Percentiles rank a stretch among this genome's conserved stretches.
Evolutionary conservation across 2,329 filamentous ascomycete genomes (phyloP).

Genomic region (Alternaria ventricosa): DNA sequence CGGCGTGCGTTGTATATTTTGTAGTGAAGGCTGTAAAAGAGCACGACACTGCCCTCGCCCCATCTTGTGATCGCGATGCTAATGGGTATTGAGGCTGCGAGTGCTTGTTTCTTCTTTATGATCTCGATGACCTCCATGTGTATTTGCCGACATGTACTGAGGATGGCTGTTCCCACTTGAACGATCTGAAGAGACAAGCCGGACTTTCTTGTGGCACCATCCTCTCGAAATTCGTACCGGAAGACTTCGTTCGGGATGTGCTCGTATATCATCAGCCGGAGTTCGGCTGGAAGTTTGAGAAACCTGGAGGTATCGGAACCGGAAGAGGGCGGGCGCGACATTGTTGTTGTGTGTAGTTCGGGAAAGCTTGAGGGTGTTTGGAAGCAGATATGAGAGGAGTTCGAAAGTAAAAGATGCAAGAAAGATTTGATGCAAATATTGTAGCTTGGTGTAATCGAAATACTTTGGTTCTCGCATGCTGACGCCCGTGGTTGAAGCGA

Average conservation of each 20-base stretch:
- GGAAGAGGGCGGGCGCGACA: neutral
- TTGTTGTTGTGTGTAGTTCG: neutral
- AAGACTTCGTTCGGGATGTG: neutral
- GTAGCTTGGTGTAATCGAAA: neutral
- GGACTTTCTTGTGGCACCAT: neutral
- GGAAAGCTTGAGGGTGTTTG: neutral
- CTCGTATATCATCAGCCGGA: constrained; percentile 10
- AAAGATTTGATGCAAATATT: neutral
- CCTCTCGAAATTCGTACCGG: neutral
- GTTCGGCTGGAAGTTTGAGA: constrained; percentile 6
- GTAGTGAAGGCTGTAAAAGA: neutral
- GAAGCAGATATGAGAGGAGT: neutral
- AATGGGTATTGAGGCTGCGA: neutral
- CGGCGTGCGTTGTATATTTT: neutral
- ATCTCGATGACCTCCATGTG: neutral
- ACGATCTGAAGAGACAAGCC: neutral
- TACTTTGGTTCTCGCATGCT: neutral
- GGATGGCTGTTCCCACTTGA: neutral
- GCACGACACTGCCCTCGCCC: neutral
- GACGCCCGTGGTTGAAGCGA: neutral
- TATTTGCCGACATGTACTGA: neutral
- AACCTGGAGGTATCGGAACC: neutral
- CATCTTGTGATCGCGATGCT: neutral
- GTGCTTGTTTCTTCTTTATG: neutral
- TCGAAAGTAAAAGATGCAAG: neutral